phyloP scores from a whole-genome alignment of 2,329 filamentous ascomycete species.

The Dryadomyces sulphureus region DNA sequence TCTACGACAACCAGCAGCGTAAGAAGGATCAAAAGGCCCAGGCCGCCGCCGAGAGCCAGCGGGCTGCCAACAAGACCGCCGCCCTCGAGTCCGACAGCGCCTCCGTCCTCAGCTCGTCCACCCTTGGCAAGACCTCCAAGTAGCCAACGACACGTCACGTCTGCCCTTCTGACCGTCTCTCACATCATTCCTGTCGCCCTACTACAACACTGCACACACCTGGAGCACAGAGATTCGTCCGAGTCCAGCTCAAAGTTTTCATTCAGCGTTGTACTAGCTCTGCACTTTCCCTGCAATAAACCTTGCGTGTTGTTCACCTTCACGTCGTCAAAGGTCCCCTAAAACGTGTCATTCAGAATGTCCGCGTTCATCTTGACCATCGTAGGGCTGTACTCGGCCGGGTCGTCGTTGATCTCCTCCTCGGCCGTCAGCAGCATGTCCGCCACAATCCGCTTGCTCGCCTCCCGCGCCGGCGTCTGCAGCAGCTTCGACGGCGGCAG shows the following conservation, averaged over 20 bases:
- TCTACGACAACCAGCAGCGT: background rate
- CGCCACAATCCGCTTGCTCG: slow-evolving; percentile 67
- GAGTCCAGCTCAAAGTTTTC: too few relatives aligned
- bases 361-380: slow-evolving; percentile 51
- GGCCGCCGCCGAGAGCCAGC: background rate
- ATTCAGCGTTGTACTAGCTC: too few relatives aligned
- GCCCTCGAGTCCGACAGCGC: slow-evolving; percentile 10
- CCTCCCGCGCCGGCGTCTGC: slow-evolving; percentile 72
- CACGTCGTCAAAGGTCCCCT: slow-evolving; percentile 4
- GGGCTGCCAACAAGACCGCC: background rate
- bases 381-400: slow-evolving; percentile 46
- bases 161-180: too few relatives aligned
- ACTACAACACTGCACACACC: too few relatives aligned
- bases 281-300: background rate
- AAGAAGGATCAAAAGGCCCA: background rate
- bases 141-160: too few relatives aligned
- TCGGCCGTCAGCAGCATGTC: slow-evolving; percentile 67
- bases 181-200: too few relatives aligned
- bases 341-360: slow-evolving; percentile 49
- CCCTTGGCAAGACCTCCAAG: slow-evolving; percentile 12
- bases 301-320: background rate
- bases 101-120: slow-evolving; percentile 13
- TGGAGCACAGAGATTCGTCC: too few relatives aligned
- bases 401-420: slow-evolving; percentile 36
- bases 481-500: slow-evolving; percentile 62